Evolutionary conservation across 2,329 filamentous ascomycete species (phyloP), one percentile per base, ranked within the genome.

Genomic region (Chaetomium olivaceum): DNA sequence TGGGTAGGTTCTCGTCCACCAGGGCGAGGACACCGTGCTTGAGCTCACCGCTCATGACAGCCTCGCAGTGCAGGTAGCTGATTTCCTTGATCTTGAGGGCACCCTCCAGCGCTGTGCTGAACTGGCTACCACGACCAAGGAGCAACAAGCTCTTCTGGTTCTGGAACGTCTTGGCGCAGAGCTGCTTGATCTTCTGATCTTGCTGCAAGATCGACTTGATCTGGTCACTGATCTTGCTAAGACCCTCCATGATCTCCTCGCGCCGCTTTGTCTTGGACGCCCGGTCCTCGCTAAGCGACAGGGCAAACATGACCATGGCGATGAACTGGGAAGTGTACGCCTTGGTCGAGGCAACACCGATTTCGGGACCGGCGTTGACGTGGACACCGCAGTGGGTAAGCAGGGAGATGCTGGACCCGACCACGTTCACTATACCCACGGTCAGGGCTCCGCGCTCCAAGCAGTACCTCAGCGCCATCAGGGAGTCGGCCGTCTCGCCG

Each of bases 1-100:
- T 99, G 69, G 95, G 95, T 46, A 99, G 88, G 81, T 97, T 94
- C 86, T 99, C 95, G 75, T 99, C 95, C 67, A 99, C 95, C 69
- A 99, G 86, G 61, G 95, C 95, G 77, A 99, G 84, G 61, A 99
- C 95, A 85, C 95, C 95, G 80, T 99, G 95, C 88, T 99, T 99
- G 74, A 99, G 87, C 83, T 99, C 95, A 80, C 95, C 95, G 70
- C 95, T 98, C 95, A 99, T 99, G 84, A 99, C 95, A 74, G 95
- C 95, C 83, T 99, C 95, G 80, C 95, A 99, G 81, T 99, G 95
- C 67, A 99, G 91, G 81, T 99, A 99, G 21, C 94, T 98, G 75
- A 99, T 99, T 83, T 99, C 95, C 87, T 99, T 99, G 81, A 99
- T 99, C 86, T 99, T 99, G 73, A 99, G 85, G 58, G 95, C 95